These are phyloP conservation scores for Kwoniella newhampshirensis DNA, from an alignment of 768 basidiomycete genomes.

Conservation along the genomic window DNA sequence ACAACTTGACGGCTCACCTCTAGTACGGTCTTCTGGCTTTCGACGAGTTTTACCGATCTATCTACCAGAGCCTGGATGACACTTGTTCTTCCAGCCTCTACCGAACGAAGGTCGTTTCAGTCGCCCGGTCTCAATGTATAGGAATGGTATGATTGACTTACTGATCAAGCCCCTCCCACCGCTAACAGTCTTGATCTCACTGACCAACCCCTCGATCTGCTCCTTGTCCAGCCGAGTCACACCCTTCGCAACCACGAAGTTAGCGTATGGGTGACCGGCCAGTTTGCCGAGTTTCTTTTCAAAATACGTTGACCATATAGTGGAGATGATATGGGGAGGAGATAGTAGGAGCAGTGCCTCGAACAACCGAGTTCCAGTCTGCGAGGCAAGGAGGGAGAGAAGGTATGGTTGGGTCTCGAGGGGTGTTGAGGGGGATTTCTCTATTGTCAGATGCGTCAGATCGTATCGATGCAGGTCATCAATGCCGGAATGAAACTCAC, in stretches of 20 bases:
- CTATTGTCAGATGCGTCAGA: background rate
- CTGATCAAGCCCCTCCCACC: conserved; percentile 65
- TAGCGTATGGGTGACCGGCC: conserved; percentile 84
- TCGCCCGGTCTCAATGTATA: background rate
- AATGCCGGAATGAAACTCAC: conserved; percentile 58
- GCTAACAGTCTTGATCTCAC: conserved; percentile 61
- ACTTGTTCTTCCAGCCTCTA: conserved; percentile 71
- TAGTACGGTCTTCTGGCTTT: conserved; percentile 59
- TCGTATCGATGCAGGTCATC: conserved; percentile 19
- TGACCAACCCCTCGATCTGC: conserved; percentile 61
- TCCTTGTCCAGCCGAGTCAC: conserved; percentile 63
- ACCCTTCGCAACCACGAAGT: conserved; percentile 85
- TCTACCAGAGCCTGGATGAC: conserved; percentile 76
- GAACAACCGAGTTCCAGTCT: conserved; percentile 85
- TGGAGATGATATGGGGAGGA: conserved; percentile 63
- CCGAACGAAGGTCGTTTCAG: background rate
- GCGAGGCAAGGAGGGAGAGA: conserved; percentile 75
- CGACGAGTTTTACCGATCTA: conserved; percentile 60
- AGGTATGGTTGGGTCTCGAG: conserved; percentile 58
- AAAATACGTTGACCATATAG: conserved; percentile 79
- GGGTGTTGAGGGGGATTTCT: conserved; percentile 5
- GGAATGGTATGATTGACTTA: conserved; percentile 54
- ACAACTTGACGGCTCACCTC: conserved; percentile 58
- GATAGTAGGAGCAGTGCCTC: conserved; percentile 71
- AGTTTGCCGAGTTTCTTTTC: conserved; percentile 67